Evolutionary conservation across 306 rosid species (phyloP), one percentile per base, ranked within the genome.

Genomic region (Oxytropis ochrocephala): DNA sequence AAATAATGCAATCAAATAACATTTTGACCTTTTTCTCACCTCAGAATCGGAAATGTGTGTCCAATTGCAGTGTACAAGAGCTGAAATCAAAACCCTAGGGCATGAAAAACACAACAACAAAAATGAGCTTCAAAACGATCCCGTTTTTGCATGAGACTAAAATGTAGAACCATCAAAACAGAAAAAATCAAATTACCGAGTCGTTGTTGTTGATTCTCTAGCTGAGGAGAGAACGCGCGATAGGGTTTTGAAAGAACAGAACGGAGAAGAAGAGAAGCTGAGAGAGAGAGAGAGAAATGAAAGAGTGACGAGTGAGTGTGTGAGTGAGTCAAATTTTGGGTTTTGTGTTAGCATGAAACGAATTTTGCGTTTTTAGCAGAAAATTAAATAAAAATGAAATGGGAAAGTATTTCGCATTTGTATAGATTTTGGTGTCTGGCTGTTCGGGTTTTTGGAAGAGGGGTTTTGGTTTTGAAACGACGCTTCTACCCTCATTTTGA

Each of bases 71-170:
- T 24, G 64, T 63, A 43, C 14, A 12, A 59, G 7, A 29, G 57
- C 67, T 46, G 21, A 64, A 46, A 13, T 41, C 9, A 52, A 75
- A 80, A 80, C 80, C 84, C 80, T 75, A 79, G 48, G 41, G 29
- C 17, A 39, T 6, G 0, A 56, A 70, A 29, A 64, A 60, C 4
- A 60, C 32, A 46, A 6, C 1, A 21, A 12, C n/a, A n/a, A 18
- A 35, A 59, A 65, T 17, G 47, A 67, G 11, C 14, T 7, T 7
- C 35, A 49, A 41, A 70, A 47, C 4, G 36, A 17, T 43, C 7
- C 18, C 54, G 36, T 64, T 32, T 32, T 4, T 69, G 59, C 74
- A 79, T 59, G 79, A 58, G 38, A 59, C 67, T 10, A 35, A 59
- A 79, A 73, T 73, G 82, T 8, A 33, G 52, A 43, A 38, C 21